phyloP scores from a whole-genome alignment of 2,329 filamentous ascomycete genomes.

The Fusarium concolor region DNA sequence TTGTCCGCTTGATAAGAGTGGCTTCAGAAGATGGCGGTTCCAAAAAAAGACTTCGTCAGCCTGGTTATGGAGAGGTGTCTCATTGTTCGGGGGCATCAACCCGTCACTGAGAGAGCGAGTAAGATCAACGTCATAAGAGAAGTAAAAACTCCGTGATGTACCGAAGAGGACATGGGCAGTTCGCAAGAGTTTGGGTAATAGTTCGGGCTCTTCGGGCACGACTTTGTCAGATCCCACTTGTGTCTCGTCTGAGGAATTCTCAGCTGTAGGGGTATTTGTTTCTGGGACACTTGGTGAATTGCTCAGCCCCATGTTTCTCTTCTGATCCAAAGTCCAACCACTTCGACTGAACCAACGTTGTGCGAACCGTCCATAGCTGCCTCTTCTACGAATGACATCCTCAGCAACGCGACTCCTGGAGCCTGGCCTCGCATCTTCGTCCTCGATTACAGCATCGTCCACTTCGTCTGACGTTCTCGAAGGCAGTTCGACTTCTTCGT shows the following conservation, averaged over 20 bases:
- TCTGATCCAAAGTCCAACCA: conserved; percentile 80
- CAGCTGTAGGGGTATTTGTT: conserved; percentile 16
- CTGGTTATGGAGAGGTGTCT: conserved; percentile 72
- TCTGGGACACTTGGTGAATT: conserved; percentile 47
- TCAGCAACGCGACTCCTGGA: conserved; percentile 77
- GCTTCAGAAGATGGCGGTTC: conserved; percentile 81
- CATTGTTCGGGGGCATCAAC: conserved; percentile 32
- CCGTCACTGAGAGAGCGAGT: conserved; percentile 71
- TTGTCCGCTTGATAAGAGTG: conserved; percentile 80
- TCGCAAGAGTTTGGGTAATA: conserved; percentile 86
- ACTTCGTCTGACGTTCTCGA: conserved; percentile 56
- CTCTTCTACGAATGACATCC: conserved; percentile 86
- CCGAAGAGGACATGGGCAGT: conserved; percentile 88
- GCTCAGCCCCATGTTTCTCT: conserved; percentile 76
- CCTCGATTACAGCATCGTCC: conserved; percentile 54
- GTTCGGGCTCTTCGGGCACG: conserved; percentile 51
- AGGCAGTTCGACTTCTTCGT: conserved; percentile 57
- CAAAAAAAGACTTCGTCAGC: conserved; percentile 89
- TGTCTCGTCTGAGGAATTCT: conserved; percentile 41
- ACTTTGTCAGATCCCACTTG: conserved; percentile 52
- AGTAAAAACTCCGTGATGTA: conserved; percentile 87
- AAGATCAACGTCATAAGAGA: conserved; percentile 93
- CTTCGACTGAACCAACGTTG: conserved; percentile 90
- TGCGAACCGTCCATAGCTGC: conserved; percentile 89
- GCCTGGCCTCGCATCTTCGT: conserved; percentile 49